phyloP scores from a whole-genome alignment of 495 filamentous ascomycete species.

The Tetracladium marchalianum region DNA sequence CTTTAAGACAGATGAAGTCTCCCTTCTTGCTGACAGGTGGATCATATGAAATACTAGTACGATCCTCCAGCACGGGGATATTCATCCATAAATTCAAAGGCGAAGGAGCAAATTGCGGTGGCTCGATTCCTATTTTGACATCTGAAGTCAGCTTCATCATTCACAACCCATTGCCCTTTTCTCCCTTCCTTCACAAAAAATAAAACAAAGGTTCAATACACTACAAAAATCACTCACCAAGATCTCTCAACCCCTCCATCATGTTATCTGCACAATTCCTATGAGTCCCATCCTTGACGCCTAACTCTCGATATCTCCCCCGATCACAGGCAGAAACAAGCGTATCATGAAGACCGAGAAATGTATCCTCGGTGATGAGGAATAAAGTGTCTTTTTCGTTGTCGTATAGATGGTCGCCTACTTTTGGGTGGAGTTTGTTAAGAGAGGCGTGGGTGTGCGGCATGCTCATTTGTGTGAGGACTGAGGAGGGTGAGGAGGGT shows the following conservation, averaged over 20 bases:
- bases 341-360: conserved; percentile 31
- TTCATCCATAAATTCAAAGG: conserved; percentile 42
- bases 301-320: conserved; percentile 26
- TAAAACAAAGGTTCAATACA: background rate
- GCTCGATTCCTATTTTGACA: conserved; percentile 10
- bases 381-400: conserved; percentile 29
- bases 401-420: conserved; percentile 25
- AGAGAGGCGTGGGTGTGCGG: conserved; percentile 29
- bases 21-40: conserved; percentile 25
- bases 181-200: background rate
- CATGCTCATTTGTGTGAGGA: conserved; percentile 29
- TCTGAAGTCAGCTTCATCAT: too few species aligned
- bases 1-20: conserved; percentile 28
- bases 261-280: conserved; percentile 35
- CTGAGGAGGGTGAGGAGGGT: conserved; percentile 6
- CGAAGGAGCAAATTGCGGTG: conserved; percentile 25
- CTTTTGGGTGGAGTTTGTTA: conserved; percentile 19
- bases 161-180: background rate
- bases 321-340: conserved; percentile 31
- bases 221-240: conserved; percentile 6
- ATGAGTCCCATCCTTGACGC: conserved; percentile 26
- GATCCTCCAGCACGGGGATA: conserved; percentile 25
- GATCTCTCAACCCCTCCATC: conserved; percentile 22
- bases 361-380: conserved; percentile 29
- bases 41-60: conserved; percentile 22